phyloP scores from a whole-genome alignment of 2,329 filamentous ascomycete species.

The Diaporthe ampelina region DNA sequence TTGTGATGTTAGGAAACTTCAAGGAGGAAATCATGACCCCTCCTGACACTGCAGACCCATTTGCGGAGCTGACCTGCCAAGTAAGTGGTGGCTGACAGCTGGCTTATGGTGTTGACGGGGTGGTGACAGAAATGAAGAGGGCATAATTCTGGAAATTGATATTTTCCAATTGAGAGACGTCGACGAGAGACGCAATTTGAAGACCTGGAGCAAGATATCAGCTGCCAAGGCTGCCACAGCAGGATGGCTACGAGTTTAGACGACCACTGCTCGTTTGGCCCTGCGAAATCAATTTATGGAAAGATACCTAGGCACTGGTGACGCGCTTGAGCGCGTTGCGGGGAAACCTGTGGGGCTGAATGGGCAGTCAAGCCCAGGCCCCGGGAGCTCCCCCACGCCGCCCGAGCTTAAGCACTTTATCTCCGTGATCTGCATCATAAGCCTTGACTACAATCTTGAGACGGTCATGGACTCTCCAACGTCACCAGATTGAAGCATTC shows the following conservation, averaged over 20 bases:
- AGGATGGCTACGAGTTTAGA: no score
- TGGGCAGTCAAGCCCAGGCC: neutral
- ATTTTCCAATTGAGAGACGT: neutral
- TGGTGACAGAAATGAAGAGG: neutral
- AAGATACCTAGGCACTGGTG: neutral
- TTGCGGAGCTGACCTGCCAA: neutral
- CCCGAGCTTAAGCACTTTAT: conserved; percentile 31
- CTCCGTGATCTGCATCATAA: conserved; percentile 34
- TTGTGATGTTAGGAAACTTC: neutral
- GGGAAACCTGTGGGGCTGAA: conserved; percentile 9
- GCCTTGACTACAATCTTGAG: neutral
- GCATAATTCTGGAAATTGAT: neutral
- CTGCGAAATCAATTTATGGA: neutral
- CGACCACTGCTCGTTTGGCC: neutral
- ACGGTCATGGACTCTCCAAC: conserved; percentile 35
- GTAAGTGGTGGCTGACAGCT: neutral
- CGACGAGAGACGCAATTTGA: no score
- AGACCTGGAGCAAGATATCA: neutral
- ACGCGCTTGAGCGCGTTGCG: conserved; percentile 22
- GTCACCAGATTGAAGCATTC: conserved; percentile 1
- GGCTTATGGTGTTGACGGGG: neutral
- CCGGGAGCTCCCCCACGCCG: conserved; percentile 18
- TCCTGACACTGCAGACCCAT: neutral
- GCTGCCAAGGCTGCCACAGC: neutral
- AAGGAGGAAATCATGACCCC: neutral